Evolutionary conservation across 768 basidiomycete genomes (phyloP), one percentile per base, ranked within the genome.

Genomic region (Mycena maculata): DNA sequence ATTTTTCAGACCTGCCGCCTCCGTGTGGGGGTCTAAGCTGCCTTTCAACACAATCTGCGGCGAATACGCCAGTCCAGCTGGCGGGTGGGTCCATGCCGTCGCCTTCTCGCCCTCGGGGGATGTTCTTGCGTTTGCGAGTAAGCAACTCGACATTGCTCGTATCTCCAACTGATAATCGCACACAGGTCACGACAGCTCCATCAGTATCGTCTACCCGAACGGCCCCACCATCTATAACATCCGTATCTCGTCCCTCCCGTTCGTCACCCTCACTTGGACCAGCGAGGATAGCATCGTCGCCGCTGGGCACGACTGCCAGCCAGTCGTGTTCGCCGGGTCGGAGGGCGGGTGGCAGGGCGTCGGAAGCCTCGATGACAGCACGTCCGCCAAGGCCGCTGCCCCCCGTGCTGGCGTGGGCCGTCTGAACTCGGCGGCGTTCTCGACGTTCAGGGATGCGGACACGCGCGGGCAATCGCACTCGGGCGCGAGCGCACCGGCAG

Each of bases 1-100:
- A 22, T 13, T 48, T 48, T 20, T 62, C 5, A 69, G 96, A 75
- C 98, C 97, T 22, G 83, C 90, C 42, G 88, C 95, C 4, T 90
- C 92, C 25, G 90, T 96, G 1, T 99, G 98, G 98, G 98, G 98
- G n/a, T 95, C 96, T 63, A 96, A 96, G 73, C 84, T 99, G 0
- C 98, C 98, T 0, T 99, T 99, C 85, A 97, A 96, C 77, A 98
- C 98, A 2, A 84, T 99, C 65, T 99, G 96, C 70, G 98, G 96
- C 49, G 98, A 99, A 77, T 99, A 93, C 76, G 76, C 85, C 39
- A 94, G 92, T 73, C 90, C 94, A 0, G 87, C 91, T 44, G 98
- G 98, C 42, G 98, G 98, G 13, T 99, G 98, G 98, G 96, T 99
- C 1, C 98, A 99, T 72, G 84, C 92, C 22, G 94, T 99, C 52